Conservation (phyloP, 1,284 basidiomycete species). For the Termitomyces sp. region DNA sequence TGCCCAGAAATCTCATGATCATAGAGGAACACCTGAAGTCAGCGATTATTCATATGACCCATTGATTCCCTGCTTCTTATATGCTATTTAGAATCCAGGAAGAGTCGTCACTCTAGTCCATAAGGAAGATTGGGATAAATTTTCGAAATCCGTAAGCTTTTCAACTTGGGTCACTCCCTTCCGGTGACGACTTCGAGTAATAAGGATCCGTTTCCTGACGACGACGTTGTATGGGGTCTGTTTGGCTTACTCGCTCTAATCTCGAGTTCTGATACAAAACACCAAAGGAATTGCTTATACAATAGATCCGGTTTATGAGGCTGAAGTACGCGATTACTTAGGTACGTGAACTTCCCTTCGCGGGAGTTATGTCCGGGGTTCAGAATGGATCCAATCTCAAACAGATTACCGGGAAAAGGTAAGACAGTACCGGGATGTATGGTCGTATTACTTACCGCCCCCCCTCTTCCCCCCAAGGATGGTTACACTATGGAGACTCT, state of each 20-base stretch:
- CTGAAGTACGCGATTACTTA: constrained; percentile 76
- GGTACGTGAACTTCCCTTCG: constrained; percentile 36
- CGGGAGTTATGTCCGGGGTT: neutral
- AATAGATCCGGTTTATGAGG: constrained; percentile 69
- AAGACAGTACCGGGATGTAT: neutral
- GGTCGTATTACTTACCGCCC: neutral
- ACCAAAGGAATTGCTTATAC: constrained; percentile 70
- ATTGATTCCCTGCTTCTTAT: neutral
- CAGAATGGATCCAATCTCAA: neutral
- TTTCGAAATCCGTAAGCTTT: constrained; percentile 53
- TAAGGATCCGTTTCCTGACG: constrained; percentile 74
- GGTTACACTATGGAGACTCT: constrained; percentile 70
- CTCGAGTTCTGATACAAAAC: neutral
- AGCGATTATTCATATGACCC: neutral
- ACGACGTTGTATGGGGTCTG: constrained; percentile 81
- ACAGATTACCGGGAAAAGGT: constrained; percentile 81
- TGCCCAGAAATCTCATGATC: constrained; percentile 84
- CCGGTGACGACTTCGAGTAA: neutral
- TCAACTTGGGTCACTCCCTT: neutral
- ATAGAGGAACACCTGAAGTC: constrained; percentile 78
- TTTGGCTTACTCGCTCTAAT: neutral
- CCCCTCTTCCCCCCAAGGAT: too few species aligned
- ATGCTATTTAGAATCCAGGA: constrained; percentile 54
- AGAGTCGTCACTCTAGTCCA: constrained; percentile 87
- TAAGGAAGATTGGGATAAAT: constrained; percentile 75